Conservation (phyloP, 148 eudicot species). For the Amaranthus cruentus region DNA sequence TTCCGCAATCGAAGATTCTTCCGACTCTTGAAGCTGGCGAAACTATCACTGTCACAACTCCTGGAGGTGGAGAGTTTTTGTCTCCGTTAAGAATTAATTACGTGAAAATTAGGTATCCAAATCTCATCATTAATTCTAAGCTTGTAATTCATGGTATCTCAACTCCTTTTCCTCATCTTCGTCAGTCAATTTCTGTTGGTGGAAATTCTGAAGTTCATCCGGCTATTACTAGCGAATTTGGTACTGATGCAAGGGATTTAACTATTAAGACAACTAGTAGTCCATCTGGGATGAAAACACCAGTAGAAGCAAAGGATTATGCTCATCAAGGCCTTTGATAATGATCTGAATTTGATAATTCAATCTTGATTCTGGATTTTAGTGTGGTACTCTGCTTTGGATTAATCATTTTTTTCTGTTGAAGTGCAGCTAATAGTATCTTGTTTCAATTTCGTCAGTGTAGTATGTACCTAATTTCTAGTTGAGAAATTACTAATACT, state of each 20-base stretch:
- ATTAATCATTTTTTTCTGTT: neutral
- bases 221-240: constrained; percentile 1
- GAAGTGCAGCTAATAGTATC: no score
- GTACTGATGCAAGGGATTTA: constrained; percentile 9
- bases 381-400: no score
- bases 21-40: constrained; percentile 53
- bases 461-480: no score
- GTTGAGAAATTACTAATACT: no score
- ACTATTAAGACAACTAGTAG: neutral
- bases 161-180: constrained; percentile 59
- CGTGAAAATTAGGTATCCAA: constrained; percentile 49
- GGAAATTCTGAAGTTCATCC: constrained; percentile 15
- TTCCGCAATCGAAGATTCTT: constrained; percentile 43
- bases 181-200: constrained; percentile 12
- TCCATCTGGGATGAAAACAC: constrained; percentile 17
- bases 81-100: constrained; percentile 68
- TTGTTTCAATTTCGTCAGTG: neutral
- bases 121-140: constrained; percentile 60
- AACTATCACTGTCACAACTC: constrained; percentile 48
- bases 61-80: constrained; percentile 45
- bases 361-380: no score
- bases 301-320: constrained; percentile 37
- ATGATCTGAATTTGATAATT: neutral
- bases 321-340: constrained; percentile 40
- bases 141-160: constrained; percentile 66